Evolutionary conservation across 495 filamentous ascomycete genomes (phyloP).

Genomic region (Pyronema omphalodes): DNA sequence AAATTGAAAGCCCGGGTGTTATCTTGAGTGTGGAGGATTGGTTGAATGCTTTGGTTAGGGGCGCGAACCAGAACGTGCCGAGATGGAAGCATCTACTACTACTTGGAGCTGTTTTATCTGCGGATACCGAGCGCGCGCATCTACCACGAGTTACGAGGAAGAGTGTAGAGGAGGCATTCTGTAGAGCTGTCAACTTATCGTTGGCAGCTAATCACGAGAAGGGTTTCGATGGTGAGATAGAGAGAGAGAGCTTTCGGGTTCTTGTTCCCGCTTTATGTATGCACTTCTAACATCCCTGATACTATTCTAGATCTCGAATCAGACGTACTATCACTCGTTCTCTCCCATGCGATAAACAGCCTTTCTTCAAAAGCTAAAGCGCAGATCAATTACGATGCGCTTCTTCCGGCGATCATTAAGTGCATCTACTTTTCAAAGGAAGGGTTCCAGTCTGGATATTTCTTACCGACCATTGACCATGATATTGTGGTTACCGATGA

Average conservation of each 20-base stretch:
- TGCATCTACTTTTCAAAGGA: slow-evolving; percentile 50
- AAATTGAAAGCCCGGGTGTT: slow-evolving; percentile 35
- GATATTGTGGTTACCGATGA: slow-evolving; percentile 50
- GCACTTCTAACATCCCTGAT: background rate
- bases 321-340: slow-evolving; percentile 20
- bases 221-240: background rate
- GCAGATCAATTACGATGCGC: slow-evolving; percentile 50
- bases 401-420: slow-evolving; percentile 52
- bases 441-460: slow-evolving; percentile 67
- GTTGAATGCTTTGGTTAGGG: slow-evolving; percentile 64
- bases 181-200: slow-evolving; percentile 61
- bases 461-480: slow-evolving; percentile 55
- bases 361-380: slow-evolving; percentile 27
- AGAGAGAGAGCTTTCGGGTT: too few species aligned
- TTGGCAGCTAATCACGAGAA: slow-evolving; percentile 27
- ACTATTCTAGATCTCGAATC: slow-evolving; percentile 18
- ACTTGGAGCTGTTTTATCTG: slow-evolving; percentile 63
- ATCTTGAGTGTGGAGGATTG: slow-evolving; percentile 49
- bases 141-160: slow-evolving; percentile 42
- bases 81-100: slow-evolving; percentile 78
- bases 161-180: slow-evolving; percentile 61
- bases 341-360: slow-evolving; percentile 20
- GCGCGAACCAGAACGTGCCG: slow-evolving; percentile 61
- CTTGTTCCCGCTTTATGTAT: background rate
- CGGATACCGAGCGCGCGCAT: slow-evolving; percentile 44